Conservation (phyloP, 805 yeast genomes). For the Pichia scutulata region DNA sequence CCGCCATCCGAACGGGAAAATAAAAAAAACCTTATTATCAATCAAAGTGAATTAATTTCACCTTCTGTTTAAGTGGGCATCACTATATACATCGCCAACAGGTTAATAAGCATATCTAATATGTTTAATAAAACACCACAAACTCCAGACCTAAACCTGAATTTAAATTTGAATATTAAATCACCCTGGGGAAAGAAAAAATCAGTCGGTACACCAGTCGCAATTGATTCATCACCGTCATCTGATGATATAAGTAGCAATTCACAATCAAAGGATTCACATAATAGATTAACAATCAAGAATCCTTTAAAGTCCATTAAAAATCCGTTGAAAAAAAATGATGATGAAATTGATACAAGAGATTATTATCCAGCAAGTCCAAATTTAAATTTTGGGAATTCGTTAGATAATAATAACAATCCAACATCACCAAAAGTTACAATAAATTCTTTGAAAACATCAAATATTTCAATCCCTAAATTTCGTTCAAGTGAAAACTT, state of each 20-base stretch:
- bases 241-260: background rate
- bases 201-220: background rate
- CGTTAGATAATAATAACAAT: background rate
- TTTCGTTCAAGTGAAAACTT: conserved; percentile 17
- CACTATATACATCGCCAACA: too few species aligned
- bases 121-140: conserved; percentile 7
- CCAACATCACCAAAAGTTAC: background rate
- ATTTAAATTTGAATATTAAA: conserved; percentile 3
- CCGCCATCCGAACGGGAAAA: background rate
- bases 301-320: conserved; percentile 12
- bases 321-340: conserved; percentile 4
- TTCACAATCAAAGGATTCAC: background rate
- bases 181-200: conserved; percentile 7
- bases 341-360: conserved; percentile 12
- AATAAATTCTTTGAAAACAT: conserved; percentile 1
- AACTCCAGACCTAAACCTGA: conserved; percentile 5
- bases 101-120: background rate
- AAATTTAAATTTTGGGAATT: conserved; percentile 11
- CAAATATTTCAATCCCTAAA: conserved; percentile 10
- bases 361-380: conserved; percentile 15
- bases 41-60: too few species aligned
- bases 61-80: too few species aligned
- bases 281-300: background rate
- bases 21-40: too few species aligned
- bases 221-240: background rate